phyloP scores from a whole-genome alignment of 2,329 filamentous ascomycete species.

The Zelopaecilomyces penicillatus region DNA sequence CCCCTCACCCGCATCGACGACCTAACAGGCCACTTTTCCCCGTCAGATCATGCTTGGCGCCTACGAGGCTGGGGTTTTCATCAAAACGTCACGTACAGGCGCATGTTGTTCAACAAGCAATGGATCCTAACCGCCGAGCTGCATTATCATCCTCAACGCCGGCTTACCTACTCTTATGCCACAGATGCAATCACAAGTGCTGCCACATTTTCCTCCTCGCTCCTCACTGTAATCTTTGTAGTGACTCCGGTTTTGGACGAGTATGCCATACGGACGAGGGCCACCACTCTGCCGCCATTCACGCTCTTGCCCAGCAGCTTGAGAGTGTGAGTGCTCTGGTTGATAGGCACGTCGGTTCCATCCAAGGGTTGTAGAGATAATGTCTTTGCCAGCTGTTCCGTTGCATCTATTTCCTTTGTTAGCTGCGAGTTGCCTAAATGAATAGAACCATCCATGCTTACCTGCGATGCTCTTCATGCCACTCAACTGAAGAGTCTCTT shows the following conservation, averaged over 20 bases:
- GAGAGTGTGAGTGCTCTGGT: conserved; percentile 82
- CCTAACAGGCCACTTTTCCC: no score
- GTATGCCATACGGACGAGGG: conserved; percentile 85
- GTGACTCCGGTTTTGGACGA: conserved; percentile 89
- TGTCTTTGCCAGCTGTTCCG: conserved; percentile 77
- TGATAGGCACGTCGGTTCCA: conserved; percentile 84
- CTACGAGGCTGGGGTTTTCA: no score
- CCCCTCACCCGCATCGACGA: no score
- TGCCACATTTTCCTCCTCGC: conserved; percentile 88
- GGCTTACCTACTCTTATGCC: conserved; percentile 45
- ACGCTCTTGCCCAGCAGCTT: conserved; percentile 96
- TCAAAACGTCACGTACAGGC: no score
- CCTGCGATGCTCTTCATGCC: conserved; percentile 87
- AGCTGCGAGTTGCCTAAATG: conserved; percentile 6
- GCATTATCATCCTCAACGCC: conserved; percentile 30
- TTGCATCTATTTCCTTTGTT: conserved; percentile 58
- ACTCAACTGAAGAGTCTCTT: conserved; percentile 82
- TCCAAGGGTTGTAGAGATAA: conserved; percentile 90
- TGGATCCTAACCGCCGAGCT: background rate
- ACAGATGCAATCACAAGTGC: conserved; percentile 76
- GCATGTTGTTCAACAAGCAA: no score
- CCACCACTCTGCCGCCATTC: conserved; percentile 79
- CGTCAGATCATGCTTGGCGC: no score
- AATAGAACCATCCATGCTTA: conserved; percentile 36
- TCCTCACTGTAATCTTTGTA: conserved; percentile 86